Evolutionary conservation across 345 rosid species (phyloP).

Genomic region (Brassica napus): DNA sequence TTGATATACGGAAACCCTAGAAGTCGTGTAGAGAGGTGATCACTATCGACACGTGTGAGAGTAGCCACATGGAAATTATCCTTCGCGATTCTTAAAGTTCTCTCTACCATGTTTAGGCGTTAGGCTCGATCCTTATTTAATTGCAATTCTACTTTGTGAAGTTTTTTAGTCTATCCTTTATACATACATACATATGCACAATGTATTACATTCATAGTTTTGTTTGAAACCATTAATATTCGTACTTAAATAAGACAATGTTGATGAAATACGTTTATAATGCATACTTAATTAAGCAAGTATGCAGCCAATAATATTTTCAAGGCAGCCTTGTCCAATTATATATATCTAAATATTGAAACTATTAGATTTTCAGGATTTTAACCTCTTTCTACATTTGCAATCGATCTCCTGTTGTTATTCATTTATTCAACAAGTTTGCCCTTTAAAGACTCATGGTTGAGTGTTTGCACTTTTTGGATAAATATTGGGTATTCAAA

Average conservation of each 20-base stretch:
- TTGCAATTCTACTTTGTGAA: background rate
- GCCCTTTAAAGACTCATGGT: background rate
- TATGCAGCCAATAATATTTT: background rate
- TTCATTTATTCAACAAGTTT: background rate
- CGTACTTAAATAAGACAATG: background rate
- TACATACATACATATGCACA: background rate
- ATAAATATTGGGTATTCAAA: no score
- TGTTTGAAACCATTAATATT: background rate
- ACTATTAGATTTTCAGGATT: background rate
- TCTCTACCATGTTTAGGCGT: constrained; percentile 25
- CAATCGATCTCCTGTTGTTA: background rate
- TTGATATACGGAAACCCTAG: constrained; percentile 40
- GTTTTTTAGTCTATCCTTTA: background rate
- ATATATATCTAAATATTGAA: background rate
- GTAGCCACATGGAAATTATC: constrained; percentile 33
- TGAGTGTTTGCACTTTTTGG: no score
- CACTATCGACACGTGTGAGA: background rate
- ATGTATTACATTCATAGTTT: background rate
- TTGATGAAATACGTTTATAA: background rate
- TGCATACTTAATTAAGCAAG: background rate
- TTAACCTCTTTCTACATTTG: background rate
- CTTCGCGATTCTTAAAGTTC: constrained; percentile 21
- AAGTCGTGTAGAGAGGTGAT: constrained; percentile 21
- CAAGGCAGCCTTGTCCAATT: background rate
- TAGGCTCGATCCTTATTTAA: constrained; percentile 17